Evolutionary conservation across 2,329 filamentous ascomycete species (phyloP), one percentile per base, ranked within the genome.

Genomic region (Botryotinia narcissicola): DNA sequence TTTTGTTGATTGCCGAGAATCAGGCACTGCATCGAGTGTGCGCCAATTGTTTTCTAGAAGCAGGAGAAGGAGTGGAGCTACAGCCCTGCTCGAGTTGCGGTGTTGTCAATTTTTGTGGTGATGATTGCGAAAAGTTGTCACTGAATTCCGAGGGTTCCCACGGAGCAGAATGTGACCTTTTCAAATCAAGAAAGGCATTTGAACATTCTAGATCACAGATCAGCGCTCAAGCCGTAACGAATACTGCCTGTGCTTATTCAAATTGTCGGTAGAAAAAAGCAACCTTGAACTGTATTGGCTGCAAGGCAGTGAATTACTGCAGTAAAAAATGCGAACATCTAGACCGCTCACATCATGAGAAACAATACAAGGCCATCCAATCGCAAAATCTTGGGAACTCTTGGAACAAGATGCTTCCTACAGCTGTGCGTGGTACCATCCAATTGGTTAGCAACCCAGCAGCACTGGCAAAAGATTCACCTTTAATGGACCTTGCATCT

Each of bases 281-380:
- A 44, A 29, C 78, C n/a, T 77, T 79, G 72, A 71, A 68, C 73
- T 91, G 89, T 80, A 85, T 85, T 0, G 85, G 83, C 70, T 91
- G 89, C 82, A 84, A 83, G 44, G 83, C 84, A 2, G 84, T 84
- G 10, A 83, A 82, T 40, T 91, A 91, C 83, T 91, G 89, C 81
- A 82, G 83, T 68, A 73, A 82, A 10, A 76, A 79, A 7, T 91
- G 89, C 81, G 89, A 91, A 81, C 81, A 82, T 42, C 12, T 60
- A 32, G 51, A 70, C 22, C 51, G n/a, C 25, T 29, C 48, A 22
- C 44, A 35, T 29, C 48, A 70, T 57, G 67, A 46, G 54, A 37
- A 46, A 60, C n/a, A 35, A 32, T 70, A 51, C 48, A 70, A 70
- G 25, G 37, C 42, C 44, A 46, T 32, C 18, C 35, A 70, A 40